Percentiles rank a stretch among this genome's conserved stretches.
Evolutionary conservation across 306 rosid species (phyloP).

Genomic region (Biancaea sappan): DNA sequence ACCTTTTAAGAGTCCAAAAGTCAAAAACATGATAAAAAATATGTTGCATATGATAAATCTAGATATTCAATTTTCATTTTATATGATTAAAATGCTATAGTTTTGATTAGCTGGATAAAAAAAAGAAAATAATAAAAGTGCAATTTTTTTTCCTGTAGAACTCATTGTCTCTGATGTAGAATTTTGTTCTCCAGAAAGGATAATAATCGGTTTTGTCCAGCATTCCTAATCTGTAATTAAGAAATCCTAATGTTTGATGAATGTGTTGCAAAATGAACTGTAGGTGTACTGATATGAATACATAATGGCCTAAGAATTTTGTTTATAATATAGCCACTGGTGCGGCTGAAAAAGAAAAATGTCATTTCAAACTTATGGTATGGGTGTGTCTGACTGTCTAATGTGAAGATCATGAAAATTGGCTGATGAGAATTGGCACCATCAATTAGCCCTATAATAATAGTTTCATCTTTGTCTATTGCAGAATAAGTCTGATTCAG

Average conservation of each 20-base stretch:
- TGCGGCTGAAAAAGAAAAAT: background rate
- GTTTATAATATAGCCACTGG: conserved; percentile 8
- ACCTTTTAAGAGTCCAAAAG: background rate
- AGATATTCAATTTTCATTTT: background rate
- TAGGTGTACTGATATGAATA: background rate
- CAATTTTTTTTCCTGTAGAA: no score
- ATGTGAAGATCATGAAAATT: background rate
- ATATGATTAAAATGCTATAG: no score
- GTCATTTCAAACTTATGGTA: conserved; percentile 17
- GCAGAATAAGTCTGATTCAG: conserved; percentile 52
- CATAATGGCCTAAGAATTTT: conserved; percentile 2
- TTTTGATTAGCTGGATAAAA: background rate
- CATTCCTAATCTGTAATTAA: background rate
- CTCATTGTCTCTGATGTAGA: background rate
- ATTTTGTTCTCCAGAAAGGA: background rate
- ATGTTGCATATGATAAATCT: no score
- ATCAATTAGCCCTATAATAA: conserved; percentile 5
- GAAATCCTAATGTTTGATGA: background rate
- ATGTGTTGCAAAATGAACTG: background rate
- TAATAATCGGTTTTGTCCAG: background rate
- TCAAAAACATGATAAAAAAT: background rate
- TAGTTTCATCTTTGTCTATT: conserved; percentile 30
- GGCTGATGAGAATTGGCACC: conserved; percentile 15
- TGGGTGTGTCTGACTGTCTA: conserved; percentile 10
- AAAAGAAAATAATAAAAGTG: background rate